Percentiles rank a stretch among this genome's conserved stretches.
These are phyloP conservation scores for Ambrosia hybrid DNA, from an alignment of 140 eudicot species.

Conservation along the genomic window DNA sequence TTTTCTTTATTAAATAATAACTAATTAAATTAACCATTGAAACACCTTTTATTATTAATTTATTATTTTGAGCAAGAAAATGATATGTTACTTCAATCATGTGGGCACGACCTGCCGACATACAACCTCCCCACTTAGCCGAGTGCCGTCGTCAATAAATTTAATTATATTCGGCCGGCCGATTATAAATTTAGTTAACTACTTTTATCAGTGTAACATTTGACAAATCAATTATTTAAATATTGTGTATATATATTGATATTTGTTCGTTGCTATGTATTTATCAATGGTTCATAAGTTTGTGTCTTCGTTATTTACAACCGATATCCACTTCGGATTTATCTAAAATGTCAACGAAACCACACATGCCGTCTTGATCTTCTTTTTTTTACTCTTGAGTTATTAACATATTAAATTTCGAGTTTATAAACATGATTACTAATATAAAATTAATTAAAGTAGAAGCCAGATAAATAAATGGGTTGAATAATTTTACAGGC, in stretches of 20 bases:
- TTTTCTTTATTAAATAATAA: background rate
- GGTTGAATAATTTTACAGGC: no score
- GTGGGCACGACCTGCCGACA: constrained; percentile 22
- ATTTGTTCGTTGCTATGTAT: background rate
- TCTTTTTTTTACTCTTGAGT: no score
- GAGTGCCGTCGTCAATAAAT: constrained; percentile 27
- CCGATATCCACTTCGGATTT: constrained; percentile 15
- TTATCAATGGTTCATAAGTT: constrained; percentile 5
- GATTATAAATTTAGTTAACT: background rate
- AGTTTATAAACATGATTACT: no score
- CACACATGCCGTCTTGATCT: constrained; percentile 19
- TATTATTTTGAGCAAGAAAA: background rate
- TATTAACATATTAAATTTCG: no score
- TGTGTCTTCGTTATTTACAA: background rate
- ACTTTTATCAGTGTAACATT: background rate
- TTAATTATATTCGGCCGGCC: constrained; percentile 5
- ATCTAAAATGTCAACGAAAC: constrained; percentile 30
- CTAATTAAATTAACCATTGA: background rate
- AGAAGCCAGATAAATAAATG: no score
- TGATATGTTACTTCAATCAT: background rate
- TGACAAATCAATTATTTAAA: background rate
- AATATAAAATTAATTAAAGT: no score
- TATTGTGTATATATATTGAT: background rate
- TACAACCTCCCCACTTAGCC: constrained; percentile 30
- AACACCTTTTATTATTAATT: background rate